Percentiles rank a stretch among this genome's conserved stretches.
Conservation (phyloP, 305 asterid species). For the Fraxinus nigra region DNA sequence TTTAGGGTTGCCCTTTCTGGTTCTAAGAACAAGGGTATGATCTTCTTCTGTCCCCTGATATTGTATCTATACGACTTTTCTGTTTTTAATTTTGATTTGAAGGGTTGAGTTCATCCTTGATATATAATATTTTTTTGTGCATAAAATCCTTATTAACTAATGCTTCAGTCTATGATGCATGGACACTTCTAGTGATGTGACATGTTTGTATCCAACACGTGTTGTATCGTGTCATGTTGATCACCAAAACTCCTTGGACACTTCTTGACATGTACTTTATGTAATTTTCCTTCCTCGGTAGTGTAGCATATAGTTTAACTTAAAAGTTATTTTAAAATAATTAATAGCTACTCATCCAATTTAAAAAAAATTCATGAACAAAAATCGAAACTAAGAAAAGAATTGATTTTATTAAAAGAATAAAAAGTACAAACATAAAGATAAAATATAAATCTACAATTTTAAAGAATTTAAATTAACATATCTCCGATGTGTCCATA, state of each 20-base stretch:
- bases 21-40: slow-evolving; percentile 15
- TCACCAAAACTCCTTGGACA: not conserved
- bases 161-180: not conserved
- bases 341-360: not conserved
- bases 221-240: not conserved
- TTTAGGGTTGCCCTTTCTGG: slow-evolving; percentile 17
- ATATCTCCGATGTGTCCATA: not conserved
- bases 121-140: not conserved
- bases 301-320: not conserved
- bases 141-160: not conserved
- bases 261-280: not conserved
- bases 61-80: slow-evolving; percentile 3
- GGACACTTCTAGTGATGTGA: not conserved
- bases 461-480: not conserved
- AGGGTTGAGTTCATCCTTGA: not conserved
- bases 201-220: not conserved
- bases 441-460: no score
- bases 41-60: not conserved
- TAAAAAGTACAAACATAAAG: not conserved
- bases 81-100: slow-evolving; percentile 4
- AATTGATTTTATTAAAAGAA: not conserved
- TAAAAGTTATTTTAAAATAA: not conserved
- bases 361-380: not conserved
- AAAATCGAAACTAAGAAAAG: not conserved
- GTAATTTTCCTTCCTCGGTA: not conserved